These are phyloP conservation scores for Thamnidium elegans DNA, from an alignment of 192 early-diverging fungal species.

Conservation along the genomic window DNA sequence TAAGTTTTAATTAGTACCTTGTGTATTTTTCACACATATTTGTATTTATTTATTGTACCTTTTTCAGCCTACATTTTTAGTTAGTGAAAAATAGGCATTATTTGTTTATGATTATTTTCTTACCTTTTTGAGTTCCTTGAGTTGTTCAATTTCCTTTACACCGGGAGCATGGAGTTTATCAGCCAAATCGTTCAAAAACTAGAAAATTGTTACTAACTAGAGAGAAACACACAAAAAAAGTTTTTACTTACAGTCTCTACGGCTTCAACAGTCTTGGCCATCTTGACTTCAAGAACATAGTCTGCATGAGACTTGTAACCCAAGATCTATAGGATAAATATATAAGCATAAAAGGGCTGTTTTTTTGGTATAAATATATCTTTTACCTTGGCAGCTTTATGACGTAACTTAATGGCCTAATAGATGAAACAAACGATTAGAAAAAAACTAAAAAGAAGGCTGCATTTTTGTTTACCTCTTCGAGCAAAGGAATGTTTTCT, in stretches of 20 bases:
- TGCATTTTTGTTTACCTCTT: constrained; percentile 42
- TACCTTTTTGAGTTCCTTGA: constrained; percentile 63
- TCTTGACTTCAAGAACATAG: constrained; percentile 73
- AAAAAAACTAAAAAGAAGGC: constrained; percentile 20
- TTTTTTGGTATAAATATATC: not conserved
- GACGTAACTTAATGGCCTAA: constrained; percentile 37
- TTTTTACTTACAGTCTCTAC: constrained; percentile 42
- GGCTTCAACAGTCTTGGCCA: constrained; percentile 70
- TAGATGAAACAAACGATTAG: constrained; percentile 1
- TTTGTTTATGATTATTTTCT: not conserved
- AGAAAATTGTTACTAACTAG: not conserved
- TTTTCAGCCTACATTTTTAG: constrained; percentile 17
- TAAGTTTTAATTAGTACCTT: not conserved
- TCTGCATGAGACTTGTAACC: constrained; percentile 73
- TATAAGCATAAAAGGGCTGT: constrained; percentile 41
- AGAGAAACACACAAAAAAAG: not conserved
- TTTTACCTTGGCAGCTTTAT: constrained; percentile 38
- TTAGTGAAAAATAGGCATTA: constrained; percentile 2
- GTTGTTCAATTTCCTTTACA: constrained; percentile 54
- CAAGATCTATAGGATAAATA: constrained; percentile 47
- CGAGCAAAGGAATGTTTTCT: constrained; percentile 58
- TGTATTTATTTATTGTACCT: constrained; percentile 14
- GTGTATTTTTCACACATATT: not conserved
- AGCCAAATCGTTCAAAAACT: constrained; percentile 66
- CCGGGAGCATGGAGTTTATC: constrained; percentile 54